phyloP scores from a whole-genome alignment of 1,284 basidiomycete species.

The Pascua sp. region DNA sequence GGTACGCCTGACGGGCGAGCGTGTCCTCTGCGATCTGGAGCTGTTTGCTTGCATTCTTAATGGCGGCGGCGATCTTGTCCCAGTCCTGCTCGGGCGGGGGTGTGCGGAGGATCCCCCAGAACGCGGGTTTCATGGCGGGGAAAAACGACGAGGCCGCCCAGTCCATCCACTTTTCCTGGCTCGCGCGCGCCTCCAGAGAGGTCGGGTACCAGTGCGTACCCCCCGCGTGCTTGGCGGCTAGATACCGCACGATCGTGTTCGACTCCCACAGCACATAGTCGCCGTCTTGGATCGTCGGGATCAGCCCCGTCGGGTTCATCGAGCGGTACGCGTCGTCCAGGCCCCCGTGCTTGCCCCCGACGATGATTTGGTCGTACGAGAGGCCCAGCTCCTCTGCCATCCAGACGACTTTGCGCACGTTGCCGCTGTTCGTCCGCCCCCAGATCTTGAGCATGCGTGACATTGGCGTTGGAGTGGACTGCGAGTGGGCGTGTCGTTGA shows the following conservation, averaged over 20 bases:
- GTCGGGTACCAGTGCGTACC: not conserved
- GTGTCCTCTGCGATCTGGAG: conserved; percentile 4
- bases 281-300: conserved; percentile 14
- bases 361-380: conserved; percentile 3
- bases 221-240: conserved; percentile 6
- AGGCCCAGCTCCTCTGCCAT: conserved; percentile 11
- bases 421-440: conserved; percentile 14
- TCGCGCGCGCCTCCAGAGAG: not conserved
- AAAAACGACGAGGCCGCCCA: conserved; percentile 3
- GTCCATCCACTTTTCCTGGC: conserved; percentile 15
- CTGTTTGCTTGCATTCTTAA: not conserved
- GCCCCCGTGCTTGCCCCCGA: conserved; percentile 7
- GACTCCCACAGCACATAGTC: conserved; percentile 13
- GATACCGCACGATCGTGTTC: conserved; percentile 18
- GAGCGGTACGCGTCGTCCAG: conserved; percentile 8
- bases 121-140: not conserved
- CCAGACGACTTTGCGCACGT: conserved; percentile 18
- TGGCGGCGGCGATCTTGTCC: not conserved
- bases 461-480: no score
- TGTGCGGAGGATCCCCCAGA: conserved; percentile 11
- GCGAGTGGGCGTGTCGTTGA: no score
- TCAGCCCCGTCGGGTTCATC: conserved; percentile 10
- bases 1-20: conserved; percentile 6
- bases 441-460: conserved; percentile 10
- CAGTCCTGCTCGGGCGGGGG: conserved; percentile 5